Conservation (phyloP, 2,329 filamentous ascomycete species). For the Keithomyces neogunnii region DNA sequence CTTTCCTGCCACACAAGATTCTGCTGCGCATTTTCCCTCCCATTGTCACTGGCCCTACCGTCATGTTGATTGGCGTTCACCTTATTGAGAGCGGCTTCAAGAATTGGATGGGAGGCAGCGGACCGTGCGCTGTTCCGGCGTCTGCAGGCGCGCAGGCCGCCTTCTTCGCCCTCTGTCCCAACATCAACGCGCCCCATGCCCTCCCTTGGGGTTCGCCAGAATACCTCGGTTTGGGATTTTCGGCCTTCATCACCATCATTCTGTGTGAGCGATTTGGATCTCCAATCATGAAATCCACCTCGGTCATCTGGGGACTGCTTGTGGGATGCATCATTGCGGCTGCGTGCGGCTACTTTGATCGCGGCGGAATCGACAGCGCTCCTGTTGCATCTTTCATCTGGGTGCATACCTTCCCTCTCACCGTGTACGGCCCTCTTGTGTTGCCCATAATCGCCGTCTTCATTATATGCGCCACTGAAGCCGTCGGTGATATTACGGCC, state of each 20-base stretch:
- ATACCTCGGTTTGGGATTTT: conserved; percentile 71
- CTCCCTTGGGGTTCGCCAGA: conserved; percentile 73
- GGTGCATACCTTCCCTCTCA: conserved; percentile 68
- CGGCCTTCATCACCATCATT: conserved; percentile 72
- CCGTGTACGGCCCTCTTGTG: conserved; percentile 64
- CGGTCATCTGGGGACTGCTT: conserved; percentile 66
- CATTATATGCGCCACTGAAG: conserved; percentile 69
- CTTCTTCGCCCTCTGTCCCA: conserved; percentile 57
- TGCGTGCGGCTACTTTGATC: conserved; percentile 70
- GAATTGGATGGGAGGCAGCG: conserved; percentile 70
- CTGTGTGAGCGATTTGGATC: conserved; percentile 73
- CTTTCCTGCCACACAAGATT: conserved; percentile 61
- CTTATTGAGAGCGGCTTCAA: conserved; percentile 65
- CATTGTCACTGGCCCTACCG: conserved; percentile 65
- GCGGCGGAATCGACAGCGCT: conserved; percentile 60
- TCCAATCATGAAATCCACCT: conserved; percentile 76
- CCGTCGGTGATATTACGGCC: conserved; percentile 72
- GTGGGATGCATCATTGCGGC: conserved; percentile 71
- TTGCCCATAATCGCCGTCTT: conserved; percentile 62
- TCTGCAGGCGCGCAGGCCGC: conserved; percentile 25
- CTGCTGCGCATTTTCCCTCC: conserved; percentile 72
- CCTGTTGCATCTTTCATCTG: conserved; percentile 69
- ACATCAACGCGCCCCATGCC: conserved; percentile 58
- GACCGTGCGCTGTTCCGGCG: conserved; percentile 42
- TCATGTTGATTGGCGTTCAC: conserved; percentile 63